A percentile compares a stretch with the other conserved stretches of the same genome.
These are phyloP conservation scores for Yamadazyma blattariae DNA, from an alignment of 1,139 yeast genomes.

Conservation along the genomic window DNA sequence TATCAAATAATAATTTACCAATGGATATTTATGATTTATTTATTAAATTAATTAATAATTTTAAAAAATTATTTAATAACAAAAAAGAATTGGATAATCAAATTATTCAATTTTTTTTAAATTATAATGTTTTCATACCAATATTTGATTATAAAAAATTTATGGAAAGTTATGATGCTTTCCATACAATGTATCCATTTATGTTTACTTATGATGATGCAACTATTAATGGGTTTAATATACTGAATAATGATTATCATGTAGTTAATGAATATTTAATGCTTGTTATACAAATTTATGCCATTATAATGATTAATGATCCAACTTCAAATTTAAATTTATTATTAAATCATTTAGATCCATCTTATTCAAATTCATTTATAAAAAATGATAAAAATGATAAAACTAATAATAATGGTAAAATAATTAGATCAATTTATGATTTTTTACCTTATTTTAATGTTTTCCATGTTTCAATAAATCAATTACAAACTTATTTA, in stretches of 20 bases:
- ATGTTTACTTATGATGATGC: constrained; percentile 50
- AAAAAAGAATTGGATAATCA: constrained; percentile 52
- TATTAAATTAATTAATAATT: constrained; percentile 44
- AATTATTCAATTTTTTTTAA: constrained; percentile 51
- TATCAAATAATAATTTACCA: constrained; percentile 29
- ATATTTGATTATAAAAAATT: constrained; percentile 58
- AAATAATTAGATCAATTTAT: constrained; percentile 37
- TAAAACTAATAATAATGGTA: constrained; percentile 7
- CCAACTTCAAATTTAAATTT: constrained; percentile 44
- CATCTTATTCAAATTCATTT: constrained; percentile 23
- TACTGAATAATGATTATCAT: constrained; percentile 50
- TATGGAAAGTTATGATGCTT: constrained; percentile 55
- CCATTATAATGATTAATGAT: constrained; percentile 47
- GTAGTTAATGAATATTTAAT: constrained; percentile 51
- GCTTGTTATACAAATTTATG: constrained; percentile 43
- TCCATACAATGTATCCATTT: constrained; percentile 55
- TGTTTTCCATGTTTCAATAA: constrained; percentile 41
- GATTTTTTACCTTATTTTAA: constrained; percentile 48
- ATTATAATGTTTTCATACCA: constrained; percentile 57
- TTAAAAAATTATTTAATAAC: constrained; percentile 41
- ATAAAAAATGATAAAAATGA: constrained; percentile 11
- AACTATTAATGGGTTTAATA: constrained; percentile 48
- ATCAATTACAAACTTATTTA: constrained; percentile 42
- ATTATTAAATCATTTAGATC: constrained; percentile 37
- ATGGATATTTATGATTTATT: constrained; percentile 44